These are phyloP conservation scores for Candida tropicalis DNA, from an alignment of 1,139 yeast species.

Conservation along the genomic window DNA sequence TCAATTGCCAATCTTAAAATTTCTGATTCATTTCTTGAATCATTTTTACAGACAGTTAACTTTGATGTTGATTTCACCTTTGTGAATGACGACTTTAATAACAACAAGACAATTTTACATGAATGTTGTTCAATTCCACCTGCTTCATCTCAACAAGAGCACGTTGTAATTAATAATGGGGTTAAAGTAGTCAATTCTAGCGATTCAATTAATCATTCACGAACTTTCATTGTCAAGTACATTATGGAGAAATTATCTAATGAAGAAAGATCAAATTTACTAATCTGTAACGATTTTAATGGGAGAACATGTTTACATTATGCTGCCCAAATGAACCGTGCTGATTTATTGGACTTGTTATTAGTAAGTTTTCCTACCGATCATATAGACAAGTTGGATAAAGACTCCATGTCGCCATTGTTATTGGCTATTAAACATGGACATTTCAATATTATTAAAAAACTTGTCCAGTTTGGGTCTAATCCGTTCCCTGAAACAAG, in stretches of 20 bases:
- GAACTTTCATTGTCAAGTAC: slow-evolving; percentile 41
- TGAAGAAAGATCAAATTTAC: slow-evolving; percentile 24
- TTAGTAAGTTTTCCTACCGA: slow-evolving; percentile 38
- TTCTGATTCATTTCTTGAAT: slow-evolving; percentile 49
- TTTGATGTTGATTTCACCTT: slow-evolving; percentile 45
- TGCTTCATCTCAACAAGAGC: slow-evolving; percentile 35
- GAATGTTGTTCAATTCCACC: slow-evolving; percentile 50
- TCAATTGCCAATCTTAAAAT: slow-evolving; percentile 58
- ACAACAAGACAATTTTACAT: slow-evolving; percentile 43
- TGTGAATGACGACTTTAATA: slow-evolving; percentile 44
- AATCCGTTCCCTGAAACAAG: slow-evolving; percentile 57
- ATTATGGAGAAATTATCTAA: slow-evolving; percentile 29
- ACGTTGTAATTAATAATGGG: slow-evolving; percentile 46
- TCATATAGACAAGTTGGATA: slow-evolving; percentile 58
- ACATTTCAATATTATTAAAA: slow-evolving; percentile 55
- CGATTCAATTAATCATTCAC: slow-evolving; percentile 46
- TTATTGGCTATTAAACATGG: slow-evolving; percentile 75
- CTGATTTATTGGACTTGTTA: slow-evolving; percentile 54
- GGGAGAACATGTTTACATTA: slow-evolving; percentile 89
- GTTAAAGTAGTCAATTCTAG: slow-evolving; percentile 45
- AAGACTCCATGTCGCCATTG: slow-evolving; percentile 79
- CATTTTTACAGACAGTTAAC: slow-evolving; percentile 46
- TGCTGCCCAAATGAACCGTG: slow-evolving; percentile 72
- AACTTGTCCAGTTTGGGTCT: slow-evolving; percentile 49
- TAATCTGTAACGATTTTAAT: slow-evolving; percentile 57